Evolutionary conservation across 345 rosid genomes (phyloP).

Genomic region (Barbarea vulgaris): DNA sequence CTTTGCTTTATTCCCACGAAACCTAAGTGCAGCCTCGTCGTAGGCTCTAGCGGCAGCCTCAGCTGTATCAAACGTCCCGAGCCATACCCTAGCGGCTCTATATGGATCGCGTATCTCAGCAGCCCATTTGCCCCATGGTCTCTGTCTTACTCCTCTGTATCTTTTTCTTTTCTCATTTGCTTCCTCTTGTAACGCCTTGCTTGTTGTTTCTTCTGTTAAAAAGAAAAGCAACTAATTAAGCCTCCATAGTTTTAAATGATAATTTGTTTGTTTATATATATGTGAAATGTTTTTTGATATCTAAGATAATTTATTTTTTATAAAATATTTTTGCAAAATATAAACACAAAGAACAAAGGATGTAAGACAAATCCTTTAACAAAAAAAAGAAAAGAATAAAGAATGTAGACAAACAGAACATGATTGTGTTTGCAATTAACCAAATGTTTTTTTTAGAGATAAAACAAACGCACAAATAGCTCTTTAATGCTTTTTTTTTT

Average conservation of each 20-base stretch:
- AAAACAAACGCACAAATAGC: neutral
- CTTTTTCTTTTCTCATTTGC: conserved; percentile 54
- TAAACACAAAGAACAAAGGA: neutral
- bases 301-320: no score
- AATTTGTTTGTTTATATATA: neutral
- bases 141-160: conserved; percentile 87
- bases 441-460: neutral
- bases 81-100: conserved; percentile 85
- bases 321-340: neutral
- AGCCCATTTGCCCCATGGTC: conserved; percentile 96
- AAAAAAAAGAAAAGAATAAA: no score
- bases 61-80: conserved; percentile 83
- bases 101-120: conserved; percentile 91
- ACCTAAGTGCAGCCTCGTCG: conserved; percentile 82
- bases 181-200: conserved; percentile 37
- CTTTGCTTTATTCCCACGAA: conserved; percentile 85
- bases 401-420: neutral
- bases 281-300: neutral
- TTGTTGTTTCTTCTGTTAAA: conserved; percentile 42
- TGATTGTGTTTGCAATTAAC: neutral
- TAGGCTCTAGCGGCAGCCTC: conserved; percentile 91
- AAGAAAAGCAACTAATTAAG: neutral
- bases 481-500: neutral
- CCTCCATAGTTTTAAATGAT: neutral
- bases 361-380: no score